Conservation (phyloP, 202 grass and related monocot species). For the Carex arenaria region DNA sequence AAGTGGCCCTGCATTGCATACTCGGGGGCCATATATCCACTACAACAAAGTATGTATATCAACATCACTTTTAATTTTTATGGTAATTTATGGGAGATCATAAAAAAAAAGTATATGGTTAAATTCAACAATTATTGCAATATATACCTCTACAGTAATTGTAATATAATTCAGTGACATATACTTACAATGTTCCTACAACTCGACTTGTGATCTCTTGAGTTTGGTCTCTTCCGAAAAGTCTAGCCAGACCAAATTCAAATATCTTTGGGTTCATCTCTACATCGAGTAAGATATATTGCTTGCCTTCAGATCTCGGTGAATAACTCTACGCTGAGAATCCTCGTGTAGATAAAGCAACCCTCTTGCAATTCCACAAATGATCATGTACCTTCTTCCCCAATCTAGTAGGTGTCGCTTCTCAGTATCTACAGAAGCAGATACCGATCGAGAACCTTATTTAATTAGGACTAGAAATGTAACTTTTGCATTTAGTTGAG, state of each 20-base stretch:
- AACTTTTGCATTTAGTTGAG: neutral
- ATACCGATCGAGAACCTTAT: neutral
- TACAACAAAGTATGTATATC: too few relatives aligned
- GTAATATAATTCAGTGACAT: neutral
- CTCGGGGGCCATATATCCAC: too few relatives aligned
- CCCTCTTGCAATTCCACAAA: constrained; percentile 39
- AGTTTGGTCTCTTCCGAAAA: constrained; percentile 44
- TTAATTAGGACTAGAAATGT: neutral
- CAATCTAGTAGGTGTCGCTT: constrained; percentile 27
- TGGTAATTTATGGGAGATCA: too few relatives aligned
- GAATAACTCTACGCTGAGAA: constrained; percentile 43
- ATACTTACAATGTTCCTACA: constrained; percentile 51
- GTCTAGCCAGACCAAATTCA: constrained; percentile 49
- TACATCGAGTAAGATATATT: constrained; percentile 46
- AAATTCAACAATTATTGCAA: neutral
- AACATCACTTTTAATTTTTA: too few relatives aligned
- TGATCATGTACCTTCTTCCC: constrained; percentile 47
- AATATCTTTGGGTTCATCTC: constrained; percentile 63
- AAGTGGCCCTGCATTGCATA: too few relatives aligned
- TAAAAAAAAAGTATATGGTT: too few relatives aligned
- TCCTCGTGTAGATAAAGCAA: constrained; percentile 62
- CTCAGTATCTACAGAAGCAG: neutral
- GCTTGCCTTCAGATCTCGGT: constrained; percentile 59
- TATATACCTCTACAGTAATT: too few relatives aligned
- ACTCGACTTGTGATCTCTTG: constrained; percentile 37